phyloP scores from a whole-genome alignment of 2,329 filamentous ascomycete species.

The Nannizzia gypsea region DNA sequence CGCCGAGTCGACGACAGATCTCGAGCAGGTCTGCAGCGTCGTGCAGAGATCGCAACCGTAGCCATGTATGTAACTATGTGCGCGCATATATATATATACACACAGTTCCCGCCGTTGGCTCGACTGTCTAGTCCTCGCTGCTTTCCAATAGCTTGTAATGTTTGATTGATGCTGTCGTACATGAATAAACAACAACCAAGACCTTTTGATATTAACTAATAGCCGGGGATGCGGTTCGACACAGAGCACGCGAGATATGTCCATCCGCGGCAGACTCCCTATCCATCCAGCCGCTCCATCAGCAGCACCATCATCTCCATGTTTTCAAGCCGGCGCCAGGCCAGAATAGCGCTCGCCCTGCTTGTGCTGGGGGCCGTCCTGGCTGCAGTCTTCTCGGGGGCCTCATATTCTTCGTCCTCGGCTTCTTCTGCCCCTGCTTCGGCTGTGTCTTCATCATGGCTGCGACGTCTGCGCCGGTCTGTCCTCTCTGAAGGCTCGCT shows the following conservation, averaged over 20 bases:
- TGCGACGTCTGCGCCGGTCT: neutral
- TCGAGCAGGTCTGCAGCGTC: no score
- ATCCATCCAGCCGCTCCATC: neutral
- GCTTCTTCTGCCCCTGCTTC: neutral
- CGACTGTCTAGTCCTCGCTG: no score
- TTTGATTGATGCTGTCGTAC: no score
- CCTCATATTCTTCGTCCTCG: neutral
- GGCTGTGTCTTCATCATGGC: neutral
- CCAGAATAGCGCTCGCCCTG: neutral
- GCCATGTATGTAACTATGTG: no score
- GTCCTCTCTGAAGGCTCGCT: constrained; percentile 7
- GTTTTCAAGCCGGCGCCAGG: neutral
- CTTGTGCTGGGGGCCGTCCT: neutral
- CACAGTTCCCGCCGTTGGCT: no score
- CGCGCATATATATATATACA: no score
- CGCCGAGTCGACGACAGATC: no score
- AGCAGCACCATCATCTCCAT: neutral
- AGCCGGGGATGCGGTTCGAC: no score
- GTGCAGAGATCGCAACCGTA: no score
- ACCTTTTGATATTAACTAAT: no score
- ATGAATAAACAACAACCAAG: no score
- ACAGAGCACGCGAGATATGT: neutral
- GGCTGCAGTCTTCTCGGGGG: neutral
- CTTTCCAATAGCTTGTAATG: no score
- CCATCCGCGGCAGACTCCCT: neutral